Evolutionary conservation across 129 eudicot genomes (phyloP).

Genomic region (Tagetes patula): DNA sequence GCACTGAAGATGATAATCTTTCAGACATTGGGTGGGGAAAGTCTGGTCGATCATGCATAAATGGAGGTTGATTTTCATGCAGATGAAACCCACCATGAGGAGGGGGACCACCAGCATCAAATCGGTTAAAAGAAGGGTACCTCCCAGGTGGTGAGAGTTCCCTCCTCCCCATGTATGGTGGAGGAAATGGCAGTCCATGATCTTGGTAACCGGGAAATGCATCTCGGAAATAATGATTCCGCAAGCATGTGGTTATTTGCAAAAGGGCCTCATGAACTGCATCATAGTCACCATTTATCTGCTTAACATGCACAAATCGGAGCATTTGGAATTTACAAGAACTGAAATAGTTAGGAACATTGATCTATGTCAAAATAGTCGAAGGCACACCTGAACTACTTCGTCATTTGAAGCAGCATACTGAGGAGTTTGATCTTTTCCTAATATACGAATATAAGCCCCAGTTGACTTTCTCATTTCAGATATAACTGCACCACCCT

Average conservation of each 20-base stretch:
- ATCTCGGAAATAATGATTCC: constrained; percentile 82
- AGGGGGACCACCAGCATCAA: constrained; percentile 62
- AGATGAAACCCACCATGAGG: constrained; percentile 71
- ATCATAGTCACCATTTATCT: constrained; percentile 84
- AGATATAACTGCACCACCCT: constrained; percentile 82
- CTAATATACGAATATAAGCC: constrained; percentile 80
- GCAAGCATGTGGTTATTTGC: constrained; percentile 78
- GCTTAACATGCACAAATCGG: not conserved
- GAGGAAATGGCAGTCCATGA: constrained; percentile 74
- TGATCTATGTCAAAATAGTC: not conserved
- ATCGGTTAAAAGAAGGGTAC: constrained; percentile 61
- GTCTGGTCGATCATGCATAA: constrained; percentile 73
- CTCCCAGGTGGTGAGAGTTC: constrained; percentile 82
- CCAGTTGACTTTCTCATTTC: constrained; percentile 93
- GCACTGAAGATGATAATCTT: constrained; percentile 52
- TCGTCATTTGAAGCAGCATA: constrained; percentile 82
- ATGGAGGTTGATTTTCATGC: constrained; percentile 68
- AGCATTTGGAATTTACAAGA: not conserved
- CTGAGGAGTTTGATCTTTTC: constrained; percentile 79
- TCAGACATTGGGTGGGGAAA: constrained; percentile 68
- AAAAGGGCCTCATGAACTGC: constrained; percentile 82
- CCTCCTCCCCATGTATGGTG: constrained; percentile 71
- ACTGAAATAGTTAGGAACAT: not conserved
- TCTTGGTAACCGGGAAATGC: constrained; percentile 69
- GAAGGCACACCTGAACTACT: constrained; percentile 69